phyloP scores from a whole-genome alignment of 148 eudicot species.

The Pharnaceum exiguum region DNA sequence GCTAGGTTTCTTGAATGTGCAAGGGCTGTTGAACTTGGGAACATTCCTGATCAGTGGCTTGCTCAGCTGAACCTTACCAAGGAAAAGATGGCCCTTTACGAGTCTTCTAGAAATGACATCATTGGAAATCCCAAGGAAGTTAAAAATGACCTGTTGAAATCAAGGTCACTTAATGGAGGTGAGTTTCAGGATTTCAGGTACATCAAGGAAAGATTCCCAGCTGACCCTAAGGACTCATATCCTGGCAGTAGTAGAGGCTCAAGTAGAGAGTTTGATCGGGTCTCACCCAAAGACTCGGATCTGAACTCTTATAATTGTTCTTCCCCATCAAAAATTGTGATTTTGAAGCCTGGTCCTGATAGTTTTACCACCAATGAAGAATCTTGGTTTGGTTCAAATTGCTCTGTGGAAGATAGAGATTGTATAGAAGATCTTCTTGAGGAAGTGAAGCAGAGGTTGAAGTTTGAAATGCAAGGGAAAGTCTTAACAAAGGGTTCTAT shows the following conservation, averaged over 20 bases:
- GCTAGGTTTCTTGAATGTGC: constrained; percentile 84
- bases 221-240: constrained; percentile 34
- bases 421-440: constrained; percentile 89
- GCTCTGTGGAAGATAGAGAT: constrained; percentile 63
- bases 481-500: constrained; percentile 30
- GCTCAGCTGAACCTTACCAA: constrained; percentile 79
- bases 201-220: constrained; percentile 24
- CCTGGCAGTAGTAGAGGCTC: constrained; percentile 32
- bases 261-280: constrained; percentile 40
- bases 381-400: constrained; percentile 69
- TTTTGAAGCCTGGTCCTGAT: constrained; percentile 86
- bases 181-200: constrained; percentile 10
- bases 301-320: constrained; percentile 27
- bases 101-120: constrained; percentile 32
- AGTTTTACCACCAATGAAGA: constrained; percentile 46
- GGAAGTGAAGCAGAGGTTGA: constrained; percentile 86
- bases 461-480: constrained; percentile 63
- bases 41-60: constrained; percentile 57
- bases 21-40: constrained; percentile 54
- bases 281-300: constrained; percentile 24
- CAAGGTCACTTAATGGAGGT: constrained; percentile 26
- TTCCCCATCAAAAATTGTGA: constrained; percentile 64
- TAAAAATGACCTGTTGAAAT: constrained; percentile 19
- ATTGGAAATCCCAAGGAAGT: constrained; percentile 30
- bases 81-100: constrained; percentile 67